Base-by-base conservation (phyloP, 148 eudicot genomes). In the Rhododendron ferrugineum region DNA sequence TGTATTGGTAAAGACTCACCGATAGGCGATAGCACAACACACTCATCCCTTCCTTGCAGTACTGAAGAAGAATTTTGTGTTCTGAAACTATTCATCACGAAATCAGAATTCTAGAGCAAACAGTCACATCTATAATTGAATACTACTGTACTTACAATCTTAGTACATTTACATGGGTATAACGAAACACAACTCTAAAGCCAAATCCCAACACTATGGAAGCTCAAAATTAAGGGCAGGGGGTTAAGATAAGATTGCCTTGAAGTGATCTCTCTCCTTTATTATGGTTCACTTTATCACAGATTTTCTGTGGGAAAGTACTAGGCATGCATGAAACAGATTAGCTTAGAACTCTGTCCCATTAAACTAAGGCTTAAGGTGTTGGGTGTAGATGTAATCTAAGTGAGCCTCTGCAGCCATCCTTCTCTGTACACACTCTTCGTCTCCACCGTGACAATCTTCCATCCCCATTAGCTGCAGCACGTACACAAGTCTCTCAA, bases 371-470 rank as follows among this genome's bases (percentile, higher is more conserved):
- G 92, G 92, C 66, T 32, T 88, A 4, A 88, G 87, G 49, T 90
- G 87, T 84, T 92, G 92, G 75, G 92, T 92, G 89, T 92, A 92
- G 84, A 92, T 92, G 85, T 80, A 80, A 22, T 92, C 93, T 84
- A 90, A 89, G 82, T 92, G 91, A 86, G 86, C 92, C 86, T 92
- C 92, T 85, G 90, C 81, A 72, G 62, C 34, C 62, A 92, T 46
- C 80, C 92, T 90, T 88, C 92, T 89, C 78, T 85, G 89, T 62
- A 87, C 1, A 72, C 92, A 92, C 37, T 92, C 92, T 82, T 90
- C 92, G 85, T 90, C 92, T 82, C 84, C 88, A 68, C 83, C 60
- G 13, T 66, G 86, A 83, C 92, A 92, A 52, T 79, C 73, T 77
- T 89, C 92, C 54, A 86, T 46, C n/a, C 93, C 92, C 92, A 90